Evolutionary conservation across 495 filamentous ascomycete species (phyloP), one percentile per base, ranked within the genome.

Genomic region (Barbatosphaeria neglecta): DNA sequence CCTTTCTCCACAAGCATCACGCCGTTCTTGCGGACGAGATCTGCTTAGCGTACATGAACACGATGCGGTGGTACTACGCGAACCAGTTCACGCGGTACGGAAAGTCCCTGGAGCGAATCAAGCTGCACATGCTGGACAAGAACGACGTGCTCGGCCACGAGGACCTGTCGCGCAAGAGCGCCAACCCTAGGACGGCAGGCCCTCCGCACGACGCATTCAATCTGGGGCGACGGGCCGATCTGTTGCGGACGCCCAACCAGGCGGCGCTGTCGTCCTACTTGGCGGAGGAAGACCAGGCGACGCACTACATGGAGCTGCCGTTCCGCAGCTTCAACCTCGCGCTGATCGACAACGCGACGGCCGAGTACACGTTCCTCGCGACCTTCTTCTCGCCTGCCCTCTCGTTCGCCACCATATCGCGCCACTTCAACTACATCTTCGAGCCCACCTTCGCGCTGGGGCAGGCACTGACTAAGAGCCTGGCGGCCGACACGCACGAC

Each of bases 11-110:
- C 33, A 78, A 75, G 49, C 83, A 87, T 47, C 88, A 97, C 53
- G 68, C 81, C 1, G 68, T 76, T 22, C 76, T 98, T 6, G 85
- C 86, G 2, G 82, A 86, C 28, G 85, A 96, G 57, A 94, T 97
- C 52, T 79, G 78, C 17, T 86, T 90, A 65, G 92, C 92, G 6
- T 98, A 98, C 53, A 82, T 94, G 64, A 95, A 96, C 65, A 98
- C 92, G 7, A 96, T 98, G 90, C 79, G 89, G 38, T 98, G 92
- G 92, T 98, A 98, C 55, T 97, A 97, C 56, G 67, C 81, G 33
- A 90, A 83, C 48, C 82, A 96, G 61, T 98, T 98, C 60, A 82
- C 79, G 4, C 85, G 90, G 16, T 98, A 97, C 60, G 76, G 83
- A 43, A 78, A 81, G 48, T 77, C 90, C 0, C 76, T 98, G 0